These are phyloP conservation scores for Myxozyma neotropica DNA, from an alignment of 805 yeast genomes.

Conservation along the genomic window DNA sequence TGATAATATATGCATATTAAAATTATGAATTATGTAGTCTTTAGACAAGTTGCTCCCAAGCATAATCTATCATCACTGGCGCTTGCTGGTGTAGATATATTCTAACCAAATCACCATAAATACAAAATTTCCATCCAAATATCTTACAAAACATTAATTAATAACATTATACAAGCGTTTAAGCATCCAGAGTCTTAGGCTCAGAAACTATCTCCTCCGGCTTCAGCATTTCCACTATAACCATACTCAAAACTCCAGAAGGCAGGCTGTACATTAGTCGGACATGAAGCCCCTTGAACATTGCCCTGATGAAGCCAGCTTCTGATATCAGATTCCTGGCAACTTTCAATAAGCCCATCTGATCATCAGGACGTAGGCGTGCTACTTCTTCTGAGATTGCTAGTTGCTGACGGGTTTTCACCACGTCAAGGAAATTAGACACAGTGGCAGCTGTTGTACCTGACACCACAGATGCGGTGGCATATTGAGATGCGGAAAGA, in stretches of 20 bases:
- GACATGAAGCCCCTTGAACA: slow-evolving; percentile 45
- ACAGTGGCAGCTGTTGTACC: slow-evolving; percentile 44
- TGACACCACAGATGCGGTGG: slow-evolving; percentile 43
- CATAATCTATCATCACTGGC: no score
- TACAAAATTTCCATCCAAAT: no score
- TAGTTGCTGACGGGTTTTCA: slow-evolving; percentile 50
- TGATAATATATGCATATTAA: no score
- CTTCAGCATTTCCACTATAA: slow-evolving; percentile 46
- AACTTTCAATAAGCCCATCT: slow-evolving; percentile 42
- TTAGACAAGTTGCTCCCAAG: no score
- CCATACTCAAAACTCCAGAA: slow-evolving; percentile 47
- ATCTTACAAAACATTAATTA: no score
- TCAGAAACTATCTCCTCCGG: slow-evolving; percentile 39
- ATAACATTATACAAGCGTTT: no score
- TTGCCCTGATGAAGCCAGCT: slow-evolving; percentile 43
- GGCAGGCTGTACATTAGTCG: slow-evolving; percentile 46
- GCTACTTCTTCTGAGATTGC: slow-evolving; percentile 48
- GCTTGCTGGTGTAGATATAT: no score
- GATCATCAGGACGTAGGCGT: slow-evolving; percentile 46
- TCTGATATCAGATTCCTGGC: slow-evolving; percentile 45
- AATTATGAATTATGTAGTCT: no score
- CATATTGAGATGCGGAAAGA: slow-evolving; percentile 26
- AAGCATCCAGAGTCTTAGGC: not conserved
- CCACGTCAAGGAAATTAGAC: slow-evolving; percentile 47
- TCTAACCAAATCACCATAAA: no score